phyloP scores from a whole-genome alignment of 768 basidiomycete genomes.

The Pleurotus citrinopileatus region DNA sequence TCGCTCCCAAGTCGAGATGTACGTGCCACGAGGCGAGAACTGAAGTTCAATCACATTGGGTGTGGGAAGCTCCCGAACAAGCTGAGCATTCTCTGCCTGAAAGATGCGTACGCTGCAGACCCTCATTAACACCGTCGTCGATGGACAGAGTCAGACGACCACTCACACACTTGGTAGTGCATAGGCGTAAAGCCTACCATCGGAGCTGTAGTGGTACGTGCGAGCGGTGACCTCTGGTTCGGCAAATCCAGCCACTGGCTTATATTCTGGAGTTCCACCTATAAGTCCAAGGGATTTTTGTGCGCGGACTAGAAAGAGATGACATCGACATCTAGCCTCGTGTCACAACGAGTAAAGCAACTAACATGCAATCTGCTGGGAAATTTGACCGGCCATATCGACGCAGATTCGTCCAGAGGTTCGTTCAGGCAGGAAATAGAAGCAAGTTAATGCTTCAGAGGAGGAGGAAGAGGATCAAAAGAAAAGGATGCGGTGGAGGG shows the following conservation, averaged over 20 bases:
- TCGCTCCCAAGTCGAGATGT: constrained; percentile 94
- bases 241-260: constrained; percentile 56
- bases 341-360: constrained; percentile 19
- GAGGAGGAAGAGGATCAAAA: constrained; percentile 24
- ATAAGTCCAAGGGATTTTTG: constrained; percentile 92
- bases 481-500: constrained; percentile 12
- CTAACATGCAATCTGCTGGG: constrained; percentile 87
- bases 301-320: constrained; percentile 66
- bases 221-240: constrained; percentile 71
- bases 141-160: constrained; percentile 7
- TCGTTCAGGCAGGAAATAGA: constrained; percentile 36
- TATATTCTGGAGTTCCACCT: constrained; percentile 76
- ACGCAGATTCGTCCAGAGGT: constrained; percentile 26
- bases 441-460: constrained; percentile 83
- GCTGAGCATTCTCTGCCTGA: constrained; percentile 68
- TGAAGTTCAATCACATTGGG: constrained; percentile 79
- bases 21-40: constrained; percentile 93
- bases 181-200: constrained; percentile 87
- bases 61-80: constrained; percentile 72
- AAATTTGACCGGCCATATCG: constrained; percentile 69
- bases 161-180: constrained; percentile 73
- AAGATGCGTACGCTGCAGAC: constrained; percentile 73
- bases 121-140: too few relatives aligned
- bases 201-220: constrained; percentile 78
- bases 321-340: constrained; percentile 10